phyloP scores from a whole-genome alignment of 73 alveolate species.

The Uronychia setigera region DNA sequence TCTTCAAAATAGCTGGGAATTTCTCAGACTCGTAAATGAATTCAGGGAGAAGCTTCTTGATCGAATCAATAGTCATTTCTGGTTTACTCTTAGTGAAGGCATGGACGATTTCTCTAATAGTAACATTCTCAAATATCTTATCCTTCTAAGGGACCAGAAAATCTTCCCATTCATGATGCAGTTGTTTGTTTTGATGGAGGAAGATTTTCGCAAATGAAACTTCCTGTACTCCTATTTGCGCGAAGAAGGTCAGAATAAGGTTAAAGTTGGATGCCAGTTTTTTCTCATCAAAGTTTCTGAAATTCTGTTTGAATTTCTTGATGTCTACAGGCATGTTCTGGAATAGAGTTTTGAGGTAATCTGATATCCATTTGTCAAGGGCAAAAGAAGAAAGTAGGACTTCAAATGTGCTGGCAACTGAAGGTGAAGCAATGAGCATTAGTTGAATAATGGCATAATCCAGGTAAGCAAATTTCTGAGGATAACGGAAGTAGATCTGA shows the following conservation, averaged over 20 bases:
- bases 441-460: slow-evolving; percentile 2
- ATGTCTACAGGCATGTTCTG: neutral
- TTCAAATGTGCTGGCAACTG: neutral
- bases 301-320: neutral
- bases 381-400: neutral
- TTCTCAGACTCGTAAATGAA: slow-evolving; percentile 4
- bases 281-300: neutral
- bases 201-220: neutral
- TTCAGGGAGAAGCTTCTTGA: neutral
- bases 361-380: neutral
- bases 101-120: neutral
- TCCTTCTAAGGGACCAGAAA: neutral
- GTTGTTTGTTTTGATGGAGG: neutral
- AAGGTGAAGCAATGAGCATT: neutral
- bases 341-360: neutral
- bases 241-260: neutral
- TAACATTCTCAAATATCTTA: neutral
- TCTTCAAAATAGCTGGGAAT: neutral
- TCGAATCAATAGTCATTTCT: neutral
- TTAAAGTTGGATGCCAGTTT: neutral
- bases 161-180: neutral
- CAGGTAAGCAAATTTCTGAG: neutral
- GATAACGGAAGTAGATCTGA: neutral
- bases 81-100: neutral
- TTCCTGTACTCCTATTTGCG: neutral